A percentile compares a stretch with the other conserved stretches of the same genome.
phyloP scores from a whole-genome alignment of 805 yeast genomes.

The Suhomyces sp. region DNA sequence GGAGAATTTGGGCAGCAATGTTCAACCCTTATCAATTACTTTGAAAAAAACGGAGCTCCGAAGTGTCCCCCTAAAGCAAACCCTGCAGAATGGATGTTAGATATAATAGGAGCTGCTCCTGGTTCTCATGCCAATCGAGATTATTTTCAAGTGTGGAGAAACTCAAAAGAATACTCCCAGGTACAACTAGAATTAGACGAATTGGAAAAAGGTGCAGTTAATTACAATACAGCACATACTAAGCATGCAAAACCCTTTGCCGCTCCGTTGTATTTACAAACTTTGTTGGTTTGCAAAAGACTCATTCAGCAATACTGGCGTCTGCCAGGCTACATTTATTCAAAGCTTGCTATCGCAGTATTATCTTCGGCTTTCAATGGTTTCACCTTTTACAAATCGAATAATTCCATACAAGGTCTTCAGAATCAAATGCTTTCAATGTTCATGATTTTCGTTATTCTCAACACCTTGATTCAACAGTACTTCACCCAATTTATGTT shows the following conservation, averaged over 20 bases:
- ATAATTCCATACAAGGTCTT: slow-evolving; percentile 21
- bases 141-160: slow-evolving; percentile 24
- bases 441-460: slow-evolving; percentile 62
- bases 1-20: slow-evolving; percentile 69
- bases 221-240: neutral
- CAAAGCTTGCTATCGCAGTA: slow-evolving; percentile 14
- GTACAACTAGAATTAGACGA: slow-evolving; percentile 15
- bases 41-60: slow-evolving; percentile 64
- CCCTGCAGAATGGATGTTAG: slow-evolving; percentile 54
- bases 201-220: slow-evolving; percentile 19
- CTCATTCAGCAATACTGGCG: slow-evolving; percentile 28
- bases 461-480: slow-evolving; percentile 60
- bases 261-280: slow-evolving; percentile 9
- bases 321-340: slow-evolving; percentile 23
- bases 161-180: slow-evolving; percentile 17
- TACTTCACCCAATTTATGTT: slow-evolving; percentile 53
- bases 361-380: slow-evolving; percentile 15
- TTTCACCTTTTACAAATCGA: slow-evolving; percentile 15
- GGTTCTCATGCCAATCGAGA: slow-evolving; percentile 27
- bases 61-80: slow-evolving; percentile 69
- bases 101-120: slow-evolving; percentile 31
- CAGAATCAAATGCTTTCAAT: slow-evolving; percentile 72
- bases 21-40: slow-evolving; percentile 57
- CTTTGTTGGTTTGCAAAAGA: slow-evolving; percentile 11
- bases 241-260: slow-evolving; percentile 11